Percentiles rank a stretch among this genome's conserved stretches.
phyloP scores from a whole-genome alignment of 140 eudicot genomes.

The Ambrosia hybrid region DNA sequence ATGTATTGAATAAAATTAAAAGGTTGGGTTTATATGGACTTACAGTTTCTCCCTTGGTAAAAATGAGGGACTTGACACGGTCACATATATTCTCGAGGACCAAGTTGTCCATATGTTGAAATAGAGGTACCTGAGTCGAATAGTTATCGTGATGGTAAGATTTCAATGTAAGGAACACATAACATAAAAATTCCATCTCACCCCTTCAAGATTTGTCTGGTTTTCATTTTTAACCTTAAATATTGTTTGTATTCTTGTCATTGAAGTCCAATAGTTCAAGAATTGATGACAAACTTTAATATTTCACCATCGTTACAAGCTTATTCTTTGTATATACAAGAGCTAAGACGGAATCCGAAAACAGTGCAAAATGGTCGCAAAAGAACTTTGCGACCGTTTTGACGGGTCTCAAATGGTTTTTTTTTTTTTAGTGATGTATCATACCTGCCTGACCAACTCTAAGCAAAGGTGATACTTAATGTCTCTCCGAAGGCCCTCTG shows the following conservation, averaged over 20 bases:
- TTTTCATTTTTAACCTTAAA: not conserved
- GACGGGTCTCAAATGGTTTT: too few species aligned
- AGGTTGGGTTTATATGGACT: constrained; percentile 24
- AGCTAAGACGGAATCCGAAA: too few species aligned
- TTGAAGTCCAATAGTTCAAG: not conserved
- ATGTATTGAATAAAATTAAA: not conserved
- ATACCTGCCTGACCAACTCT: constrained; percentile 91
- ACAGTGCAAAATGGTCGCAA: too few species aligned
- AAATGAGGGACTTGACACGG: constrained; percentile 91
- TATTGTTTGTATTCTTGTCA: not conserved
- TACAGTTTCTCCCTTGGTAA: constrained; percentile 96
- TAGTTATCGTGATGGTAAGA: not conserved
- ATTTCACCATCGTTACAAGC: too few species aligned
- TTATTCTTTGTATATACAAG: too few species aligned
- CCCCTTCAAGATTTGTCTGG: not conserved
- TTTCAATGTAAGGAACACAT: not conserved
- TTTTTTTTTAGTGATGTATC: too few species aligned
- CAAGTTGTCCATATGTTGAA: constrained; percentile 95
- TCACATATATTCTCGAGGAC: constrained; percentile 99
- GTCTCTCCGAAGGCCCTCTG: constrained; percentile 96
- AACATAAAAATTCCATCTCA: constrained; percentile 9
- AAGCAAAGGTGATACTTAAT: constrained; percentile 95
- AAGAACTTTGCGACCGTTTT: too few species aligned
- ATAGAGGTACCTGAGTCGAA: constrained; percentile 75
- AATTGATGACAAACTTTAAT: not conserved